A percentile compares a stretch with the other conserved stretches of the same genome.
Evolutionary conservation across 2,329 filamentous ascomycete genomes (phyloP).

Genomic region (Penicillium sp.): DNA sequence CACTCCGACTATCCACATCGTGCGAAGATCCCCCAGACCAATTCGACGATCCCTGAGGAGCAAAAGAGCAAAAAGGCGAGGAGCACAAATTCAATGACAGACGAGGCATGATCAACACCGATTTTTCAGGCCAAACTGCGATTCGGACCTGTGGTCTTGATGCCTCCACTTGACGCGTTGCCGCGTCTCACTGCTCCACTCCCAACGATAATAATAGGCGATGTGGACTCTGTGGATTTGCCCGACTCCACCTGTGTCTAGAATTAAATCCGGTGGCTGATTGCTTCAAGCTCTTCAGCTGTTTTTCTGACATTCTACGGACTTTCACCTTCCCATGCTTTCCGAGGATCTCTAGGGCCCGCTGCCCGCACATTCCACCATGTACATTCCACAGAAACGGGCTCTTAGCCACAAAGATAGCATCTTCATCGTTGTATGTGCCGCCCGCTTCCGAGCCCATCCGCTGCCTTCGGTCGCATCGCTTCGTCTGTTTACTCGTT

Average conservation of each 20-base stretch:
- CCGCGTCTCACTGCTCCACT: conserved; percentile 10
- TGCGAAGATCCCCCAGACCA: conserved; percentile 4
- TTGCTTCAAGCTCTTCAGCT: conserved; percentile 5
- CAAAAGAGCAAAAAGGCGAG: background rate
- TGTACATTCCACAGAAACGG: conserved; percentile 24
- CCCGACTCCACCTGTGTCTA: conserved; percentile 11
- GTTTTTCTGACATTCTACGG: conserved; percentile 7
- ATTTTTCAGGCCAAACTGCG: conserved; percentile 3
- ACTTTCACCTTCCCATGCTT: conserved; percentile 15
- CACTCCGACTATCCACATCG: background rate
- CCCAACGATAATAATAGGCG: conserved; percentile 15
- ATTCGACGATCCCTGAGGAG: background rate
- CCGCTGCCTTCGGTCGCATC: background rate
- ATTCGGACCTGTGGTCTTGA: background rate
- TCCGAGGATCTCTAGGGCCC: conserved; percentile 14
- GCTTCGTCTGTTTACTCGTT: background rate
- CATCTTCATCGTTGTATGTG: conserved; percentile 31
- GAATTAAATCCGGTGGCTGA: conserved; percentile 13
- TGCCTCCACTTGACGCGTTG: conserved; percentile 10
- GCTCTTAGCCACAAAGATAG: conserved; percentile 18
- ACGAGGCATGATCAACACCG: conserved; percentile 8
- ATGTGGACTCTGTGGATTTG: background rate
- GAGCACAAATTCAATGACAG: background rate
- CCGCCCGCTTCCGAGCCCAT: conserved; percentile 2
- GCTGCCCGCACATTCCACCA: conserved; percentile 13